Conservation (phyloP, 2,329 filamentous ascomycete genomes). For the Nemania serpens region DNA sequence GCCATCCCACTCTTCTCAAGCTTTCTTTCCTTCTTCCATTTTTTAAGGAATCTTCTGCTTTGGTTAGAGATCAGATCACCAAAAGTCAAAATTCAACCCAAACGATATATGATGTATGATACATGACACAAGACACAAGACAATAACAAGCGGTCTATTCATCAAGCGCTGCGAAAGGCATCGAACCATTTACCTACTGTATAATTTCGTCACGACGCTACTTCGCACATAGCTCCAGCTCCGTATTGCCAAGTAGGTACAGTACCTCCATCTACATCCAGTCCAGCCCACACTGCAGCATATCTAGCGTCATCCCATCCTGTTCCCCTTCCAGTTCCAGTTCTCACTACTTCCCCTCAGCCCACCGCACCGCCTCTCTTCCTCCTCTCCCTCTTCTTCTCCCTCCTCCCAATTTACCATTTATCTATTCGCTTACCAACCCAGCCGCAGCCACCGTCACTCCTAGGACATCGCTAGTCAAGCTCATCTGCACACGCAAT, state of each 20-base stretch:
- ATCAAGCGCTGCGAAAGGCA: too few relatives aligned
- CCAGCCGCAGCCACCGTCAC: slow-evolving; percentile 15
- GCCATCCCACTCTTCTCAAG: not conserved
- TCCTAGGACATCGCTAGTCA: slow-evolving; percentile 10
- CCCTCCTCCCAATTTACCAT: too few relatives aligned
- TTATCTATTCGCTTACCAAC: slow-evolving; percentile 1
- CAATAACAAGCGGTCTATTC: too few relatives aligned
- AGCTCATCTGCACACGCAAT: not conserved
- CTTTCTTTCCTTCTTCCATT: not conserved
- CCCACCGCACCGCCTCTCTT: slow-evolving; percentile 8
- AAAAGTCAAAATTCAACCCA: not conserved
- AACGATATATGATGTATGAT: too few relatives aligned
- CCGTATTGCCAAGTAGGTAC: not conserved
- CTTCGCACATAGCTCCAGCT: too few relatives aligned
- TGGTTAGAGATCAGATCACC: not conserved
- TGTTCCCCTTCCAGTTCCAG: too few relatives aligned
- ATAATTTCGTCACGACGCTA: too few relatives aligned
- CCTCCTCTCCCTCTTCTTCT: not conserved
- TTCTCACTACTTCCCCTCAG: slow-evolving; percentile 20
- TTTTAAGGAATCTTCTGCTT: not conserved
- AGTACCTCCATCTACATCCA: not conserved
- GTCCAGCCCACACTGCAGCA: too few relatives aligned
- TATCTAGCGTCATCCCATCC: too few relatives aligned
- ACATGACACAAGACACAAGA: too few relatives aligned
- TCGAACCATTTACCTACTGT: too few relatives aligned